Evolutionary conservation across 306 rosid species (phyloP), one percentile per base, ranked within the genome.

Genomic region (Gynostemma pentaphyllum): DNA sequence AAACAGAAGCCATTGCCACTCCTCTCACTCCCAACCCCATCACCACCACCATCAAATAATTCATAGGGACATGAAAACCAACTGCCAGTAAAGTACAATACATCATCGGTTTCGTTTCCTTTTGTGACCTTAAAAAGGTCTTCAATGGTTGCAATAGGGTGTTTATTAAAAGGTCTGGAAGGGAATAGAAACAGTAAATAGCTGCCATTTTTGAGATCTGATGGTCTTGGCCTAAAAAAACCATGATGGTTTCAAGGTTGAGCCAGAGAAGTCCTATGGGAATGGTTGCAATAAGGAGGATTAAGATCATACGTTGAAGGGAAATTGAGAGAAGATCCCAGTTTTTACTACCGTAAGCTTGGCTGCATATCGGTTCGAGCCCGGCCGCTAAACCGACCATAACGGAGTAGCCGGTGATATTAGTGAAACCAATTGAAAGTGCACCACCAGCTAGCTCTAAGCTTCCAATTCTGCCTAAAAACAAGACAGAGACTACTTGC

Each of bases 381-480:
- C 99, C 99, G 1, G 99, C 76, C 4, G 99, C 95, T 0, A 92
- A 84, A 7, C 96, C 99, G 26, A 80, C 84, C 1, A 92, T 65
- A 41, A 92, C 95, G 53, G 99, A 92, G 86, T 92, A 92, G 63
- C 99, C 99, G 18, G 99, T 92, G 62, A 92, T 92, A 82, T 92
- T 92, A 24, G 99, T 92, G 81, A 92, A 92, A 2, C 96, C 99
- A 15, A 88, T 79, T 2, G 99, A 86, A 2, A 92, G 96, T 21
- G 99, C 95, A 7, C 96, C 96, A 8, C 99, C 99, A 1, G 99
- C 99, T n/a, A 92, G 87, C 76, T 92, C 95, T 18, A 92, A 66
- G 50, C 92, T 81, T 0, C 99, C 99, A 0, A 88, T 88, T 4
- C 87, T 70, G 7, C 99, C 96, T 13, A 92, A 71, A 49, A 92